phyloP scores from a whole-genome alignment of 108 stramenopile genomes.

The Pseudonitzschia delicatissima region DNA sequence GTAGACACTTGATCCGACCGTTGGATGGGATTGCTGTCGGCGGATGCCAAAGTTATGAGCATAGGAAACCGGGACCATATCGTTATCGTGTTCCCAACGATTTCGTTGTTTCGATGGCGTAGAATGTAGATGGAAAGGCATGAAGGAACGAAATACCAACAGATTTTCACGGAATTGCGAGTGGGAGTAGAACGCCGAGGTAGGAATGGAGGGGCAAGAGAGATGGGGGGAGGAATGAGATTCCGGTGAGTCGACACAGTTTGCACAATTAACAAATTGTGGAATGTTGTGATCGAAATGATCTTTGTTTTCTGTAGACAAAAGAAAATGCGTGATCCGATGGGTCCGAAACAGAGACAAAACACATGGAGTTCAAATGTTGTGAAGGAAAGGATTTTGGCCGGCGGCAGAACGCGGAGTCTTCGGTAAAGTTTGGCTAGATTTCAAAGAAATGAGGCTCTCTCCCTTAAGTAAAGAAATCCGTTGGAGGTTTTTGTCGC shows the following conservation, averaged over 20 bases:
- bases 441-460: constrained; percentile 6
- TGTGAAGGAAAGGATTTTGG: neutral
- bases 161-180: neutral
- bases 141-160: neutral
- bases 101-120: neutral
- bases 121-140: neutral
- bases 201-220: constrained; percentile 10
- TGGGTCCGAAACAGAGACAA: neutral
- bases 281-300: neutral
- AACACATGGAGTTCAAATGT: neutral
- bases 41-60: constrained; percentile 6
- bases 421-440: neutral
- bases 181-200: constrained; percentile 4
- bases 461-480: neutral
- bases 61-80: neutral
- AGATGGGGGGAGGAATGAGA: neutral
- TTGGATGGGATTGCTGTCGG: neutral
- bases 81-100: neutral
- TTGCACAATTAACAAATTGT: neutral
- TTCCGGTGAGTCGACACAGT: neutral
- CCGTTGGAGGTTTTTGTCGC: neutral
- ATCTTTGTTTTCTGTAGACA: neutral
- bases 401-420: too few relatives aligned
- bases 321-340: constrained; percentile 3
- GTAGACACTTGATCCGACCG: neutral